Base-by-base conservation (phyloP, 1,139 yeast genomes). In the Candida albicans region DNA sequence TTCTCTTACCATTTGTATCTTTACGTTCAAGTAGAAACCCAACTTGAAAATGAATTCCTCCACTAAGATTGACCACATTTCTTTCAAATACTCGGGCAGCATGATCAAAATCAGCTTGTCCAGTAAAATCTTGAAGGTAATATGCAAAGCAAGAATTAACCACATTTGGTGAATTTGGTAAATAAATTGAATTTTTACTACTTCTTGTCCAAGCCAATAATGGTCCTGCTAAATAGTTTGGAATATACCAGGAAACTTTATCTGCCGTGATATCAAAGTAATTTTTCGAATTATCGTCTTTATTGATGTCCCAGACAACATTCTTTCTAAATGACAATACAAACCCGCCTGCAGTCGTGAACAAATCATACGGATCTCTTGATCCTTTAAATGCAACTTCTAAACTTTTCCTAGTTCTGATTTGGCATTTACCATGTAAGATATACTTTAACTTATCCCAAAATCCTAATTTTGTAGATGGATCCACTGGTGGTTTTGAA, bases 401-500 rank as follows among this genome's bases (percentile, higher is more conserved):
- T 38, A 85, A 68, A 11, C 76, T 77, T 35, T 79, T 68, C 18
- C 55, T 50, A 2, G 57, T 43, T 12, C 53, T 52, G 30, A 71
- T 65, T 10, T 45, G 61, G 49, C 74, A 73, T 33, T 57, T 67
- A 1, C 82, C 82, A 54, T 79, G 84, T 52, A 79, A 56, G 4
- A 77, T 58, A 25, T 73, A 61, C 34, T 78, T 64, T 42, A 79
- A 48, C 53, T 79, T 79, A 55, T 80, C 85, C 85, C 85, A 80
- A 49, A 79, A 75, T 13, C 84, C 84, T 11, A 80, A 53, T 51
- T 75, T 76, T 8, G 67, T 58, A 2, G 82, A 77, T 1, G 76
- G 75, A 54, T 80, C 99, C 77, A 88, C 67, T 63, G 87, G 87
- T 1, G 87, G 87, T 54, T 84, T 93, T 0, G 95, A 82, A 59